Conservation (phyloP, 1,139 yeast genomes). For the Scheffersomyces parashehatae region DNA sequence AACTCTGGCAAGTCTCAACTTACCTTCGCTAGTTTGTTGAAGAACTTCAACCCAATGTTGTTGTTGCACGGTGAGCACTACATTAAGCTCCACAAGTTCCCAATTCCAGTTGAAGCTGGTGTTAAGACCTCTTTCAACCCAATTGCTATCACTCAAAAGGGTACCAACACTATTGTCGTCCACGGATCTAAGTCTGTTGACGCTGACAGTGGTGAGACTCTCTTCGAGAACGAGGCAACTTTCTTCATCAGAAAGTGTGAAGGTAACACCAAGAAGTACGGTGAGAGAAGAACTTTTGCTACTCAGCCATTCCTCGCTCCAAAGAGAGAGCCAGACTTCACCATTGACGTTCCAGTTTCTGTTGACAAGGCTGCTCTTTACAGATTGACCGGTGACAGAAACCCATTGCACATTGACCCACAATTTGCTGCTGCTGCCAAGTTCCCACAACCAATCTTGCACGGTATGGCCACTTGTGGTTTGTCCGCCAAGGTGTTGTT, state of each 20-base stretch:
- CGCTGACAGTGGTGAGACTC: constrained; percentile 62
- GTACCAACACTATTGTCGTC: constrained; percentile 81
- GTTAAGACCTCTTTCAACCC: constrained; percentile 66
- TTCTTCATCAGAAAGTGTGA: constrained; percentile 83
- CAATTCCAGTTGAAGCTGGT: constrained; percentile 72
- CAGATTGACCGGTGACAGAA: constrained; percentile 90
- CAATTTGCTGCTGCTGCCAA: constrained; percentile 85
- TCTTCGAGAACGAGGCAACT: constrained; percentile 83
- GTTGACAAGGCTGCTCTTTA: constrained; percentile 85
- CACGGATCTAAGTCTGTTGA: constrained; percentile 76
- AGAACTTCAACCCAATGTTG: constrained; percentile 85
- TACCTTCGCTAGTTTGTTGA: constrained; percentile 59
- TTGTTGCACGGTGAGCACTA: constrained; percentile 96
- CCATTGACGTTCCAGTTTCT: constrained; percentile 57
- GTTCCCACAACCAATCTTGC: constrained; percentile 84
- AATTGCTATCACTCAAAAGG: constrained; percentile 79
- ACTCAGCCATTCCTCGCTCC: constrained; percentile 69
- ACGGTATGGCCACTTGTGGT: constrained; percentile 90
- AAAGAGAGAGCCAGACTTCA: constrained; percentile 66
- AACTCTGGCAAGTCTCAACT: constrained; percentile 52
- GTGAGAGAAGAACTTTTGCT: constrained; percentile 57
- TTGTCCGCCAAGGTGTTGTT: constrained; percentile 72
- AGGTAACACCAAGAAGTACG: constrained; percentile 56
- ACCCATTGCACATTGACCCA: constrained; percentile 96
- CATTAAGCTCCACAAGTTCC: constrained; percentile 74